Conservation (phyloP, 1,284 basidiomycete species). For the Ceratorhiza oryzae-sativae region DNA sequence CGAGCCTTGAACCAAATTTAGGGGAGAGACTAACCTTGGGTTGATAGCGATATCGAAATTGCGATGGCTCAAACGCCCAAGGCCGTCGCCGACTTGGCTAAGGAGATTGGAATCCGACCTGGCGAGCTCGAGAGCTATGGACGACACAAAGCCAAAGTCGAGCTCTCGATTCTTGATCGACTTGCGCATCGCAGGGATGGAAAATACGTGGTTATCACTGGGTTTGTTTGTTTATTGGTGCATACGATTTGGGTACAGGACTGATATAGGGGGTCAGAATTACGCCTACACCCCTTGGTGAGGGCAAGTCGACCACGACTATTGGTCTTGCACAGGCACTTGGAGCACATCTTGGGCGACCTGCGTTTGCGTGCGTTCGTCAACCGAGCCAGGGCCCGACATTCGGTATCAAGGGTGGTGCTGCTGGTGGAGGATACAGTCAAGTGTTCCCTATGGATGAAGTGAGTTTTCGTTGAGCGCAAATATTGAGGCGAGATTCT, state of each 20-base stretch:
- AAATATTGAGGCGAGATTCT: not conserved
- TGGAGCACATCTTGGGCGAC: constrained; percentile 91
- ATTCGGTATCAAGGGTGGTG: constrained; percentile 99
- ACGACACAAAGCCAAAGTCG: constrained; percentile 97
- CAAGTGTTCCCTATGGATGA: constrained; percentile 99
- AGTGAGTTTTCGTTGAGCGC: constrained; percentile 57
- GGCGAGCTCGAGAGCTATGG: constrained; percentile 96
- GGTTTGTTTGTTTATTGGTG: constrained; percentile 55
- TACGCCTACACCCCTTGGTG: constrained; percentile 96
- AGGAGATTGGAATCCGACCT: constrained; percentile 86
- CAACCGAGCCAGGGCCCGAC: constrained; percentile 99
- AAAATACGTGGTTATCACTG: constrained; percentile 97
- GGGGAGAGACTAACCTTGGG: not conserved
- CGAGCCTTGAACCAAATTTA: not conserved
- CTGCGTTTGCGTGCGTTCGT: constrained; percentile 97
- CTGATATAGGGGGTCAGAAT: constrained; percentile 62
- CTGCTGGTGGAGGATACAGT: constrained; percentile 97
- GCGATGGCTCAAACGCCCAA: constrained; percentile 96
- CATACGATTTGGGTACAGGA: constrained; percentile 24
- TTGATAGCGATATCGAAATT: constrained; percentile 88
- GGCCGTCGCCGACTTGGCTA: constrained; percentile 81
- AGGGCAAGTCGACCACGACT: constrained; percentile 99
- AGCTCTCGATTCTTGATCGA: constrained; percentile 86
- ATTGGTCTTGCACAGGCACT: constrained; percentile 97
- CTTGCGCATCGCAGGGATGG: constrained; percentile 88